Percentiles rank a stretch among this genome's conserved stretches.
Evolutionary conservation across 352 stramenopile genomes (phyloP).

Genomic region (Phytophthora capsici): DNA sequence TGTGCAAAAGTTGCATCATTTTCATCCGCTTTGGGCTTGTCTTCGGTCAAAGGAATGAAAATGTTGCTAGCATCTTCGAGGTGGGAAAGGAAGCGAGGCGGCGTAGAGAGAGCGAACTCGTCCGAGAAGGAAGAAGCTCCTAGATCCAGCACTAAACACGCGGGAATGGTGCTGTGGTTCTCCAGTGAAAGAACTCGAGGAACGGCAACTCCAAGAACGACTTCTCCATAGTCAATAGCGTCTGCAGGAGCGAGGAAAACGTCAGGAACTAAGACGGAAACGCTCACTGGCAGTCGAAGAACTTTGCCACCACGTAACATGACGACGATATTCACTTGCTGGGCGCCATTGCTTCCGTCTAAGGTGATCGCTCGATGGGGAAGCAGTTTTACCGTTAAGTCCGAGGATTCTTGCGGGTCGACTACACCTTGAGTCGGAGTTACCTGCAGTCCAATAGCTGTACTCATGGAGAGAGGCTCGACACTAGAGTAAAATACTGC

Average conservation of each 20-base stretch:
- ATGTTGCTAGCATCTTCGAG: constrained; percentile 85
- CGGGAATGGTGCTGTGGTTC: constrained; percentile 85
- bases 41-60: constrained; percentile 63
- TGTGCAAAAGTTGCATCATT: neutral
- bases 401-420: constrained; percentile 53
- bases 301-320: constrained; percentile 71
- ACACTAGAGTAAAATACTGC: constrained; percentile 69
- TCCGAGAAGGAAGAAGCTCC: constrained; percentile 34
- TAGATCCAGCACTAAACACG: constrained; percentile 83
- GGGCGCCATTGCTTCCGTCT: constrained; percentile 54
- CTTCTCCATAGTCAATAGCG: constrained; percentile 76
- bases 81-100: constrained; percentile 50
- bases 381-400: constrained; percentile 61
- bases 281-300: constrained; percentile 67
- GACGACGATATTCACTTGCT: constrained; percentile 41
- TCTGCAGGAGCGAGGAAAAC: constrained; percentile 58
- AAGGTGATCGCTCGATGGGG: constrained; percentile 59
- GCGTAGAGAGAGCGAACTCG: constrained; percentile 76
- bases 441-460: constrained; percentile 53
- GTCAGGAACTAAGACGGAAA: constrained; percentile 80
- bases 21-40: constrained; percentile 11
- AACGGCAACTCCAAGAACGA: constrained; percentile 80
- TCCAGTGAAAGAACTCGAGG: constrained; percentile 68
- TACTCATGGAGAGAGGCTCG: constrained; percentile 47
- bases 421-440: constrained; percentile 50